Evolutionary conservation across 176 grass and related monocot genomes (phyloP).

Genomic region (Phoenix roebelenii): DNA sequence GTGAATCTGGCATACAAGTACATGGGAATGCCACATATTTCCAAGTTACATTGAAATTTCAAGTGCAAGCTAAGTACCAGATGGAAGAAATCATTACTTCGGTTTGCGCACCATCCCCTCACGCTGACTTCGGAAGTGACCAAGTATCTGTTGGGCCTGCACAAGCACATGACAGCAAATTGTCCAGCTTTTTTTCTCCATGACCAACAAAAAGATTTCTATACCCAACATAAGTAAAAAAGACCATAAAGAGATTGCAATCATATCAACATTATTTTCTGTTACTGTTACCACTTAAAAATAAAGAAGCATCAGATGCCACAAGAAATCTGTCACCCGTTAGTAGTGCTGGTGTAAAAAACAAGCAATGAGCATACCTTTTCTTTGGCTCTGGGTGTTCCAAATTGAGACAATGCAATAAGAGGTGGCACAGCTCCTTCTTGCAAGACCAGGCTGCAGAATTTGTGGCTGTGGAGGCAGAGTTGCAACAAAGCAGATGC

Average conservation of each 20-base stretch:
- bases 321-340: not conserved
- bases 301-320: not conserved
- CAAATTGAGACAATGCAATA: slow-evolving; percentile 49
- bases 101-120: slow-evolving; percentile 21
- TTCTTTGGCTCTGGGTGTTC: slow-evolving; percentile 43
- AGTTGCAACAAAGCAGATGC: slow-evolving; percentile 31
- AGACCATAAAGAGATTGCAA: not conserved
- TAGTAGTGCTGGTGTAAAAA: no score
- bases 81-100: slow-evolving; percentile 8
- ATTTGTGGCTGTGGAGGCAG: slow-evolving; percentile 31
- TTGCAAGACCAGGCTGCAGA: slow-evolving; percentile 43
- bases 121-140: slow-evolving; percentile 39
- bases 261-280: not conserved
- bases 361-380: slow-evolving; percentile 15
- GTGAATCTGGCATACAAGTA: no score
- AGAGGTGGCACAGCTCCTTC: slow-evolving; percentile 48
- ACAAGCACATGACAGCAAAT: slow-evolving; percentile 4
- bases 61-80: no score
- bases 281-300: not conserved
- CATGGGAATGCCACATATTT: no score
- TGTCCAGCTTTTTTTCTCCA: not conserved
- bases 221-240: no score
- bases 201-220: slow-evolving; percentile 1
- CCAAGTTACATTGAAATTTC: no score
- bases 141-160: slow-evolving; percentile 45